phyloP scores from a whole-genome alignment of 192 early-diverging fungal species.

The Linderina pennispora region DNA sequence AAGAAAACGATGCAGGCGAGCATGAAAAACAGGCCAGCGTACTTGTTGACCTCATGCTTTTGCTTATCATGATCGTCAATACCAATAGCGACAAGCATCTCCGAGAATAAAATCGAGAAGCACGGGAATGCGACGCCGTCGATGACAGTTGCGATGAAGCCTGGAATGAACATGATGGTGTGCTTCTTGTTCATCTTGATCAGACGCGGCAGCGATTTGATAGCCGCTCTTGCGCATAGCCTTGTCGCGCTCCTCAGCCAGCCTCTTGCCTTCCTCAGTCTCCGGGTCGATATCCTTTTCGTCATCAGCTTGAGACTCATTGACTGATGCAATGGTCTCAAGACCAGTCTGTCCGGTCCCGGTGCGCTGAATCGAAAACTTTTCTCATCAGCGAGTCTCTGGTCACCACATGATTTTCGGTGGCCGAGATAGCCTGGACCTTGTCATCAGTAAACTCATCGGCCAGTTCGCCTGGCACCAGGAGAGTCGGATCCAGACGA shows the following conservation, averaged over 20 bases:
- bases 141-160: conserved; percentile 53
- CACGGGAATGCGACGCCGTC: conserved; percentile 72
- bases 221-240: conserved; percentile 8
- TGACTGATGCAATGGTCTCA: not conserved
- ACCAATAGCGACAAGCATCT: conserved; percentile 31
- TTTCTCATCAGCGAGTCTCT: not conserved
- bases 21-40: conserved; percentile 53
- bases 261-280: conserved; percentile 17
- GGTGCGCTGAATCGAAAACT: conserved; percentile 6
- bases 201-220: conserved; percentile 20
- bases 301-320: not conserved
- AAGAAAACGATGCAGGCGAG: conserved; percentile 58
- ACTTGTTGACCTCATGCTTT: conserved; percentile 43
- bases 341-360: not conserved
- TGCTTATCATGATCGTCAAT: conserved; percentile 20
- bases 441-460: conserved; percentile 1
- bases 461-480: no score
- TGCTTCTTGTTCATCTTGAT: conserved; percentile 42
- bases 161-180: conserved; percentile 44
- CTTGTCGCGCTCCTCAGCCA: conserved; percentile 4
- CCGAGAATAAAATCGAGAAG: conserved; percentile 66
- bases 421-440: conserved; percentile 1
- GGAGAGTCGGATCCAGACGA: not conserved
- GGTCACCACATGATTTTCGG: not conserved
- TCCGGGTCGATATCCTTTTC: conserved; percentile 5